Percentiles rank a stretch among this genome's conserved stretches.
These are phyloP conservation scores for Naematelia encephala DNA, from an alignment of 768 basidiomycete species.

Conservation along the genomic window DNA sequence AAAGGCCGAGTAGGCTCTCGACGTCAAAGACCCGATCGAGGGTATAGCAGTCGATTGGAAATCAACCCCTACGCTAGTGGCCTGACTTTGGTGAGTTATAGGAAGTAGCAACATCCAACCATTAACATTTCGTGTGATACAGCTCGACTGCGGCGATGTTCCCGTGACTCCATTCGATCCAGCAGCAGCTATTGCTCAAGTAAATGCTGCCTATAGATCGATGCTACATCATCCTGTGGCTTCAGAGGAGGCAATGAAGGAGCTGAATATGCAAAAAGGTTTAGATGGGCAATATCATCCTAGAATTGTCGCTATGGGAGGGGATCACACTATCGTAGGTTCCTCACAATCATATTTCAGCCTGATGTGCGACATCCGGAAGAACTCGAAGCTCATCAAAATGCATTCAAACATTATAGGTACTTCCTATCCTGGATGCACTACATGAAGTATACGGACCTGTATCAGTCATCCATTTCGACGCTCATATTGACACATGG, in stretches of 20 bases:
- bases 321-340: conserved; percentile 78
- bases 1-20: conserved; percentile 23
- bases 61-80: conserved; percentile 43
- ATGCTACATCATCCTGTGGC: conserved; percentile 61
- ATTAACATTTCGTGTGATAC: too few species aligned
- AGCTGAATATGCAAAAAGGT: conserved; percentile 28
- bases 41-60: conserved; percentile 26
- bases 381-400: too few species aligned
- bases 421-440: conserved; percentile 77
- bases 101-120: background rate
- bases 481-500: conserved; percentile 79
- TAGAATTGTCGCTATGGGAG: conserved; percentile 75
- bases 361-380: too few species aligned
- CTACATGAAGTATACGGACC: conserved; percentile 76
- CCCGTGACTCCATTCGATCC: conserved; percentile 79
- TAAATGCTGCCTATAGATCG: conserved; percentile 78
- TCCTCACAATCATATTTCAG: too few species aligned
- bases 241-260: conserved; percentile 13
- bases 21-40: conserved; percentile 31
- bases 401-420: too few species aligned
- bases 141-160: conserved; percentile 82
- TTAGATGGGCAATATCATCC: conserved; percentile 66
- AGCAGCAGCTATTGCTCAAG: conserved; percentile 75
- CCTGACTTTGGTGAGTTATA: conserved; percentile 27
- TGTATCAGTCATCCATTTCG: conserved; percentile 65